Conservation (phyloP, 2,329 filamentous ascomycete species). For the Diplodia corticola region DNA sequence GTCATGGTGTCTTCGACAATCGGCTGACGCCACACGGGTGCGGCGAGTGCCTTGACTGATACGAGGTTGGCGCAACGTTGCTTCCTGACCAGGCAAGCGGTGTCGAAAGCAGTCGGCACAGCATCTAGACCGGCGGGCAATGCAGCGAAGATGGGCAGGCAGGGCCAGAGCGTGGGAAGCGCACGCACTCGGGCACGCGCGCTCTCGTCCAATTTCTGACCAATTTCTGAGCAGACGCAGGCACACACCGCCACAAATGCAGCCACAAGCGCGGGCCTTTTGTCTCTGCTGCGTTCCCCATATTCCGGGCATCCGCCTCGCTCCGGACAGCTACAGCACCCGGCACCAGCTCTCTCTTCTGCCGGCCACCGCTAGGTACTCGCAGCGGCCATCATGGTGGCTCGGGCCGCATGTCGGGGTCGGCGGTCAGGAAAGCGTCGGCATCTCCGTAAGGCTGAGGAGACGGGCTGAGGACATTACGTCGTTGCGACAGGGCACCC, state of each 20-base stretch:
- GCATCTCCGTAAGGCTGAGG: slow-evolving; percentile 6
- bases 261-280: neutral
- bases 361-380: slow-evolving; percentile 2
- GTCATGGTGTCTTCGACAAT: neutral
- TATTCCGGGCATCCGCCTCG: neutral
- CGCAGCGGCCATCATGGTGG: neutral
- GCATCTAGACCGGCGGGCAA: neutral
- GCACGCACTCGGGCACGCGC: neutral
- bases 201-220: neutral
- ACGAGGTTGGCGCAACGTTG: neutral
- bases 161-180: neutral
- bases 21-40: neutral
- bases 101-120: neutral
- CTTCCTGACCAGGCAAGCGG: neutral
- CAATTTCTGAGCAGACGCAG: neutral
- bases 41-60: neutral
- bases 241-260: neutral
- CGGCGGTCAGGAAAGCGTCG: neutral
- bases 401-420: neutral
- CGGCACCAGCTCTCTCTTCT: neutral
- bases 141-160: neutral
- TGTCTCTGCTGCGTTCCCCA: neutral
- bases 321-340: neutral
- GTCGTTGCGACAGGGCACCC: neutral
- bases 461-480: neutral